Conservation (phyloP, 1,284 basidiomycete species). For the Psilocybe mexicana region DNA sequence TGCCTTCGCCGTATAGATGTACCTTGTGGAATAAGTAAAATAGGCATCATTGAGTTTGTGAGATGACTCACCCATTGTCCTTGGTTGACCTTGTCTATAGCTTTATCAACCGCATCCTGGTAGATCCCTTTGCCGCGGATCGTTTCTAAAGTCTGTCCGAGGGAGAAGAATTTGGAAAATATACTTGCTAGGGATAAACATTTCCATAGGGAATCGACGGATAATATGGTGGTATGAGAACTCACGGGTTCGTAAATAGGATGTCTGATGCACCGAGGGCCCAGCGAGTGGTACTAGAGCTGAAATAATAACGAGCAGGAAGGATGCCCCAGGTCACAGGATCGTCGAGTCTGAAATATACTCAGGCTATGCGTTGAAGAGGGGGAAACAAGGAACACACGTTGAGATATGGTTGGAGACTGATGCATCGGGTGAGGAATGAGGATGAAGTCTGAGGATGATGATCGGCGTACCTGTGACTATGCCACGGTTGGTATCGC, state of each 20-base stretch:
- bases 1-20: constrained; percentile 94
- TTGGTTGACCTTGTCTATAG: constrained; percentile 76
- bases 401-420: constrained; percentile 93
- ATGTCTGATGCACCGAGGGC: constrained; percentile 91
- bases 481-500: constrained; percentile 59
- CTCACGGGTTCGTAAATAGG: constrained; percentile 92
- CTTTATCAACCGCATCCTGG: constrained; percentile 83
- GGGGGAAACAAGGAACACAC: constrained; percentile 38
- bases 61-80: constrained; percentile 76
- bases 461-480: constrained; percentile 64
- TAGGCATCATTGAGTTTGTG: neutral
- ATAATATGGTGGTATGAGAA: constrained; percentile 8
- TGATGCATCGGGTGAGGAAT: constrained; percentile 33
- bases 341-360: constrained; percentile 62
- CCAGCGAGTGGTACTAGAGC: constrained; percentile 73
- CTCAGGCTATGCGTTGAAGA: constrained; percentile 7
- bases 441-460: constrained; percentile 3
- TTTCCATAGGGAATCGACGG: constrained; percentile 4
- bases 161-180: constrained; percentile 82
- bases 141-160: constrained; percentile 93
- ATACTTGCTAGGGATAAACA: constrained; percentile 48
- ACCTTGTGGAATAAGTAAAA: constrained; percentile 50
- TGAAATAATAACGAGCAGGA: constrained; percentile 62
- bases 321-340: constrained; percentile 83
- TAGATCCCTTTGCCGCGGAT: constrained; percentile 89